Percentiles rank a stretch among this genome's conserved stretches.
Evolutionary conservation across 2,329 filamentous ascomycete genomes (phyloP).

Genomic region (Lachnum nothofagi): DNA sequence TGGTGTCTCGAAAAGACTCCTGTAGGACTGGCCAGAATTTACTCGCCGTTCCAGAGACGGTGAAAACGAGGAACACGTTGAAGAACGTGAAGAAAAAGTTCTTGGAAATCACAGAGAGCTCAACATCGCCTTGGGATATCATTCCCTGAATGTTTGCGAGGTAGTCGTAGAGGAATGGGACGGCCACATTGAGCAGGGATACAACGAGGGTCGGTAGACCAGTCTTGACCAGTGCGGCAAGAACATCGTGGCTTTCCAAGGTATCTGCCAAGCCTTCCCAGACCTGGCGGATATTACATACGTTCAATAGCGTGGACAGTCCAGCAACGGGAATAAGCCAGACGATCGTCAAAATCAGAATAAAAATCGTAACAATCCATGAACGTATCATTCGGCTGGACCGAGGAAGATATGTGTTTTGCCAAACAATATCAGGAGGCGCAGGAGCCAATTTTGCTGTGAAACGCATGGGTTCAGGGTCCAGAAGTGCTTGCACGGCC

Average conservation of each 20-base stretch:
- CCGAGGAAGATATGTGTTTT: conserved; percentile 80
- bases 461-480: conserved; percentile 80
- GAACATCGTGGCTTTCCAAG: conserved; percentile 63
- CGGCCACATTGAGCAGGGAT: conserved; percentile 80
- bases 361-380: conserved; percentile 79
- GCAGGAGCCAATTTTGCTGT: conserved; percentile 82
- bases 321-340: conserved; percentile 81
- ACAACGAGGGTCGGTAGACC: conserved; percentile 80
- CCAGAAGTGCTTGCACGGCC: conserved; percentile 90
- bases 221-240: conserved; percentile 75
- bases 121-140: conserved; percentile 90
- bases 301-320: conserved; percentile 72
- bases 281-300: conserved; percentile 71
- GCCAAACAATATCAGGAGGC: conserved; percentile 90
- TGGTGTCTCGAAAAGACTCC: conserved; percentile 72
- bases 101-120: conserved; percentile 91
- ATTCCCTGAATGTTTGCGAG: conserved; percentile 88
- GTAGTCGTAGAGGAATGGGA: conserved; percentile 93
- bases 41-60: conserved; percentile 74
- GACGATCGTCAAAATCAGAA: conserved; percentile 76
- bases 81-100: conserved; percentile 99
- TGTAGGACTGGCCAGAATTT: conserved; percentile 68
- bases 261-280: conserved; percentile 64
- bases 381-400: conserved; percentile 68
- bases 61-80: conserved; percentile 96